Evolutionary conservation across 1,284 basidiomycete species (phyloP).

Genomic region (Sanghuangporus weigelae): DNA sequence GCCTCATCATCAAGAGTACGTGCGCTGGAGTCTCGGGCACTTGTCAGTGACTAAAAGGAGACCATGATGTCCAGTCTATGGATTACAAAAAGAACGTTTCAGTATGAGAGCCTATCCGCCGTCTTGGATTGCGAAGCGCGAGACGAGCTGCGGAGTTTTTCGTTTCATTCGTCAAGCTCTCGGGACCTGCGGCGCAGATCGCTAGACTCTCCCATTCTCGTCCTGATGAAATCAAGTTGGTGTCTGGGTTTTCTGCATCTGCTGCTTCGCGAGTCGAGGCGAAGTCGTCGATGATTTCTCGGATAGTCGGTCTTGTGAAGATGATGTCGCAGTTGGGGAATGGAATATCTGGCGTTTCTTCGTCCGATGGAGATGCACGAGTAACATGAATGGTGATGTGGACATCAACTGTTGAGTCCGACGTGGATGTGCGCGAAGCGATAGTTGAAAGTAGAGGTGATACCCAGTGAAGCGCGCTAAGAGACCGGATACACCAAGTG

Average conservation of each 20-base stretch:
- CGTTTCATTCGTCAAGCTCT: constrained; percentile 51
- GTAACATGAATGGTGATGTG: constrained; percentile 65
- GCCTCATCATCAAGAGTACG: no score
- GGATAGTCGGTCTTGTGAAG: constrained; percentile 43
- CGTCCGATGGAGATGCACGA: constrained; percentile 61
- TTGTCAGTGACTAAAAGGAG: no score
- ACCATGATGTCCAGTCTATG: neutral
- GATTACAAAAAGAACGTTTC: constrained; percentile 47
- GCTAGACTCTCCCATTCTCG: constrained; percentile 36
- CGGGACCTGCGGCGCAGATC: constrained; percentile 66
- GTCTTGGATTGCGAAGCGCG: constrained; percentile 31
- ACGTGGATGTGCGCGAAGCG: constrained; percentile 34
- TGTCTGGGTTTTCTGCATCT: constrained; percentile 8
- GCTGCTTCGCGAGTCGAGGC: constrained; percentile 22
- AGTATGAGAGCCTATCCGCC: constrained; percentile 53
- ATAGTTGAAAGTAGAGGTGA: constrained; percentile 42
- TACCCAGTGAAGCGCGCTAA: constrained; percentile 41
- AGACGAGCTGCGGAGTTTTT: constrained; percentile 62
- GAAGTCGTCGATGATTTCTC: constrained; percentile 39
- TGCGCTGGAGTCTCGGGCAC: no score
- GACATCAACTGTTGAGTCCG: constrained; percentile 42
- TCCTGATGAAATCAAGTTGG: neutral
- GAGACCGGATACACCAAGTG: constrained; percentile 59
- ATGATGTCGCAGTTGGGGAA: constrained; percentile 59
- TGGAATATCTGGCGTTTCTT: constrained; percentile 36